These are phyloP conservation scores for Blastocystis sp. DNA, from an alignment of 352 stramenopile genomes.

Conservation along the genomic window DNA sequence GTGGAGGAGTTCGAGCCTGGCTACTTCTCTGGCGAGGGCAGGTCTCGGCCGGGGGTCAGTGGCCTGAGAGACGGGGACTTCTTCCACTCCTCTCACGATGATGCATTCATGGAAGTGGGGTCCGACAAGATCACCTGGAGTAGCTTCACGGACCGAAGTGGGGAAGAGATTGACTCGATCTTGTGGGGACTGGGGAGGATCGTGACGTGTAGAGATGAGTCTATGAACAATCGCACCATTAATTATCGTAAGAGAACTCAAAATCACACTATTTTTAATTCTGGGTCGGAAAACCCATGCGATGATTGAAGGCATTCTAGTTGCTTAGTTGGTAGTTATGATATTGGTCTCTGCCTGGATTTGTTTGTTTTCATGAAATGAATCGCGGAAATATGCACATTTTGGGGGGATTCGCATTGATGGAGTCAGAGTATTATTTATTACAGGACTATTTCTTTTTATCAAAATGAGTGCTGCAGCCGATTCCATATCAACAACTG, in stretches of 20 bases:
- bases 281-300: not conserved
- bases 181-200: not conserved
- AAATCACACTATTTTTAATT: constrained; percentile 29
- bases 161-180: constrained; percentile 15
- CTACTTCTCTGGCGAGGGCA: constrained; percentile 6
- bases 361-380: not conserved
- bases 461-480: constrained; percentile 11
- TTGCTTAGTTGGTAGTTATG: constrained; percentile 32
- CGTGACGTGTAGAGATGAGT: constrained; percentile 1
- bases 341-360: not conserved
- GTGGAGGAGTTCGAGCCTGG: not conserved
- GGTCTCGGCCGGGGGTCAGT: not conserved
- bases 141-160: not conserved
- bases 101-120: not conserved
- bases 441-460: not conserved
- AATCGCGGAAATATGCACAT: not conserved
- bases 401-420: not conserved
- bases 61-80: not conserved
- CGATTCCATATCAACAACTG: constrained; percentile 16
- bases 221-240: constrained; percentile 17
- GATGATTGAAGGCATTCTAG: not conserved
- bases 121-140: not conserved
- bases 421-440: not conserved
- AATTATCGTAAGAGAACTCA: not conserved
- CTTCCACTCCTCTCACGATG: not conserved